Evolutionary conservation across 1,284 basidiomycete species (phyloP).

Genomic region (Fistulina hepatica): DNA sequence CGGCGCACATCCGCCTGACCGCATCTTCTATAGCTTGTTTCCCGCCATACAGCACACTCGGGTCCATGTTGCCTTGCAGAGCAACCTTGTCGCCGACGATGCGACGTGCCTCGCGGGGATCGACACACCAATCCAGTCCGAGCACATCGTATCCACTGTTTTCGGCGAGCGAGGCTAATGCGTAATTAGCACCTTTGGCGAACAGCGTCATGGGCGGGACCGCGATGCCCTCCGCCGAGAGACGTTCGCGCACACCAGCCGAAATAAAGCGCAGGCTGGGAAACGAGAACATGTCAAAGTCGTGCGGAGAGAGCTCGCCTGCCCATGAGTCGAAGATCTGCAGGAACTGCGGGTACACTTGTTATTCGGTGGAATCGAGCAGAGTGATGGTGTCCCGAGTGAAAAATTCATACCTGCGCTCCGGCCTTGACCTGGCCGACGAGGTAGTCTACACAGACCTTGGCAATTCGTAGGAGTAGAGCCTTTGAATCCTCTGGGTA

Average conservation of each 20-base stretch:
- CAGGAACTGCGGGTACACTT: conserved; percentile 46
- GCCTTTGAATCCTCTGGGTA: conserved; percentile 74
- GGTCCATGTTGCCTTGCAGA: conserved; percentile 95
- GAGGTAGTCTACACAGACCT: conserved; percentile 78
- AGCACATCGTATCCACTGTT: conserved; percentile 74
- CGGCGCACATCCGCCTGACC: conserved; percentile 74
- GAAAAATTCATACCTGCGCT: conserved; percentile 59
- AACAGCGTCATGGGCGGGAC: conserved; percentile 80
- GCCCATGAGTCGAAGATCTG: conserved; percentile 97
- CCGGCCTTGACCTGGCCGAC: conserved; percentile 88
- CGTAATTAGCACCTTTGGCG: conserved; percentile 82
- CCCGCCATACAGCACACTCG: conserved; percentile 80
- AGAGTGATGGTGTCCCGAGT: conserved; percentile 1
- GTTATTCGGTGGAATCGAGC: conserved; percentile 4
- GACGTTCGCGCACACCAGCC: conserved; percentile 46
- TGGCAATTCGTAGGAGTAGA: conserved; percentile 68
- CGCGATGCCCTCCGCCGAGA: conserved; percentile 45
- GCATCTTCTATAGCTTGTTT: conserved; percentile 79
- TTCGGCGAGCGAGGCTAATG: conserved; percentile 44
- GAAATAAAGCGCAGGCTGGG: conserved; percentile 58
- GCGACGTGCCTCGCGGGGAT: conserved; percentile 57
- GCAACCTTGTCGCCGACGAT: conserved; percentile 57
- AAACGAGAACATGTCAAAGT: conserved; percentile 71
- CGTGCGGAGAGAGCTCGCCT: conserved; percentile 78
- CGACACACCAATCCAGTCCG: conserved; percentile 83